phyloP scores from a whole-genome alignment of 2,329 filamentous ascomycete species.

The Helotiales sp. region DNA sequence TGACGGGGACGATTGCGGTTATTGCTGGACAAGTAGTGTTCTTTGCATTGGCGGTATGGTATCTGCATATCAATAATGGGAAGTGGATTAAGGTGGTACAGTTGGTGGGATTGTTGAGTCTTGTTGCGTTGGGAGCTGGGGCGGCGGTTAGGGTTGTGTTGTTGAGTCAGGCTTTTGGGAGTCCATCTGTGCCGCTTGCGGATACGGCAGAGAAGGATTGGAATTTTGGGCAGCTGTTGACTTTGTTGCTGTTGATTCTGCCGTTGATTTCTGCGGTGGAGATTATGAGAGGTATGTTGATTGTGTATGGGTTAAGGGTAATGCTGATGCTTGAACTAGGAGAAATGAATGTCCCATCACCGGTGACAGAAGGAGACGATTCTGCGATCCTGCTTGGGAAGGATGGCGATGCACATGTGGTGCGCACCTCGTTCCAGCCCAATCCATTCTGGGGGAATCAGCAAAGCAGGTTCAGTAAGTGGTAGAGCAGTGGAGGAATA shows the following conservation, averaged over 20 bases:
- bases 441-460: slow-evolving; percentile 20
- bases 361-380: slow-evolving; percentile 43
- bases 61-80: slow-evolving; percentile 57
- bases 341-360: slow-evolving; percentile 41
- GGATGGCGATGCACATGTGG: neutral
- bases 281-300: slow-evolving; percentile 53
- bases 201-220: slow-evolving; percentile 57
- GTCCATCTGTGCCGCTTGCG: slow-evolving; percentile 48
- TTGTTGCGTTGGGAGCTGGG: slow-evolving; percentile 55
- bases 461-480: slow-evolving; percentile 11
- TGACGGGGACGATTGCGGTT: slow-evolving; percentile 60
- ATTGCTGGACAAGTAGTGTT: slow-evolving; percentile 59
- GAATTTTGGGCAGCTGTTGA: slow-evolving; percentile 64
- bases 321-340: slow-evolving; percentile 10
- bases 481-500: neutral
- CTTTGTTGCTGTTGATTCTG: slow-evolving; percentile 58
- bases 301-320: neutral
- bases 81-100: slow-evolving; percentile 57
- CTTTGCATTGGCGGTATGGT: slow-evolving; percentile 62
- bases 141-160: slow-evolving; percentile 57
- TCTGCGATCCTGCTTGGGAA: slow-evolving; percentile 3
- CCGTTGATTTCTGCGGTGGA: slow-evolving; percentile 61
- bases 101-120: slow-evolving; percentile 16
- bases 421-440: slow-evolving; percentile 14
- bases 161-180: slow-evolving; percentile 61